A percentile compares a stretch with the other conserved stretches of the same genome.
phyloP scores from a whole-genome alignment of 2,329 filamentous ascomycete genomes.

The Pseudogymnoascus sp. region DNA sequence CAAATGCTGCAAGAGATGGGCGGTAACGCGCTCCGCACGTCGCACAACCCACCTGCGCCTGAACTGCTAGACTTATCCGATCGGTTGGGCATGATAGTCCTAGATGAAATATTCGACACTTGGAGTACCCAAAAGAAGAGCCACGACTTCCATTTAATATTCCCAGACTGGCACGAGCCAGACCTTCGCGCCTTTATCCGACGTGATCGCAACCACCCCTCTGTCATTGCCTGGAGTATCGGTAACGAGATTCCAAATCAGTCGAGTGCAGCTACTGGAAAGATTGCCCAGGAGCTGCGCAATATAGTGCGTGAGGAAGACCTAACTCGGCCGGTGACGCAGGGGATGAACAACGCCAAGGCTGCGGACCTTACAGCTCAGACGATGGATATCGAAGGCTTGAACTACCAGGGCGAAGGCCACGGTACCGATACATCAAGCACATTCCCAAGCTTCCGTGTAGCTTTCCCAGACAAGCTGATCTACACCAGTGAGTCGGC shows the following conservation, averaged over 20 bases:
- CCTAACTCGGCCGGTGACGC: conserved; percentile 36
- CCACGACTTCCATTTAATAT: conserved; percentile 45
- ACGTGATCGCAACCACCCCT: conserved; percentile 47
- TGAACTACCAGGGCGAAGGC: conserved; percentile 51
- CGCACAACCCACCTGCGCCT: conserved; percentile 45
- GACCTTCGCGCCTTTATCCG: conserved; percentile 44
- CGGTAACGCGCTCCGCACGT: conserved; percentile 41
- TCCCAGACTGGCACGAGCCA: conserved; percentile 45
- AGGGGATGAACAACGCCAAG: conserved; percentile 40
- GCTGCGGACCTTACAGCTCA: conserved; percentile 33
- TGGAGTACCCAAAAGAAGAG: conserved; percentile 40
- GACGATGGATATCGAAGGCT: conserved; percentile 39
- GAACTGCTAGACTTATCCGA: conserved; percentile 45
- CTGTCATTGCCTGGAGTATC: conserved; percentile 43
- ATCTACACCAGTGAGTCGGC: conserved; percentile 37
- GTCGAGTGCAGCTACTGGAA: conserved; percentile 27
- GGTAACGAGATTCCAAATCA: conserved; percentile 49
- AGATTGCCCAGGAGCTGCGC: conserved; percentile 31
- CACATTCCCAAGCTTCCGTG: conserved; percentile 37
- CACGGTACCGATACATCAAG: conserved; percentile 29
- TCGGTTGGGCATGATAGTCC: conserved; percentile 40
- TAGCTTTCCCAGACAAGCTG: conserved; percentile 39
- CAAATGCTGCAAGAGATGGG: conserved; percentile 43
- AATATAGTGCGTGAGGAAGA: conserved; percentile 41
- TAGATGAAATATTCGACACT: conserved; percentile 47